A percentile compares a stretch with the other conserved stretches of the same genome.
These are phyloP conservation scores for Suillus fuscotomentosus DNA, from an alignment of 768 basidiomycete species.

Conservation along the genomic window DNA sequence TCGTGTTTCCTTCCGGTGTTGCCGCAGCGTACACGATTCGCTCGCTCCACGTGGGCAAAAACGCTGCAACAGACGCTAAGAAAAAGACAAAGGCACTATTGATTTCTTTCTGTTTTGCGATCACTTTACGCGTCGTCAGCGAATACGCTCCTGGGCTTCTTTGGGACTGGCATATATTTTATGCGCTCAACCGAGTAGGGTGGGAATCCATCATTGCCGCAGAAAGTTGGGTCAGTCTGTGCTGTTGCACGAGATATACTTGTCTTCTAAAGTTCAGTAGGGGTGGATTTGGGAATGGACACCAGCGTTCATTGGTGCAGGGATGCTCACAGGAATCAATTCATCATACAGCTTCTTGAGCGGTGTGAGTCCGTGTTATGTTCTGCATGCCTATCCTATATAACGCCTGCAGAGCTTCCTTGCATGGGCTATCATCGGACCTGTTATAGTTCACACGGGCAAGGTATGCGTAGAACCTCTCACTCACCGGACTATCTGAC, in stretches of 20 bases:
- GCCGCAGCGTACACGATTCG: conserved; percentile 67
- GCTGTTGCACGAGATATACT: neutral
- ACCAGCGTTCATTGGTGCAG: conserved; percentile 59
- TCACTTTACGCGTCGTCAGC: conserved; percentile 52
- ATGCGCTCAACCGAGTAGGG: conserved; percentile 57
- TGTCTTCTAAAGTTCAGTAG: conserved; percentile 23
- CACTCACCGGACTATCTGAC: neutral
- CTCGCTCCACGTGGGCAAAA: conserved; percentile 51
- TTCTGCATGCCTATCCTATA: conserved; percentile 1
- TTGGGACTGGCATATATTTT: conserved; percentile 66
- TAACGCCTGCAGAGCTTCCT: conserved; percentile 42
- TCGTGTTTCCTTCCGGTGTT: conserved; percentile 64
- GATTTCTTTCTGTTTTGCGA: conserved; percentile 43
- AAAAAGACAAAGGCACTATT: conserved; percentile 56
- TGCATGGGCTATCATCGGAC: conserved; percentile 63
- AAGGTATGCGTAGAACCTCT: conserved; percentile 3
- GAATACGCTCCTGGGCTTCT: conserved; percentile 60
- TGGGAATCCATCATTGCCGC: conserved; percentile 57
- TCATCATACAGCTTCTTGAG: conserved; percentile 52
- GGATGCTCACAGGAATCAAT: conserved; percentile 57
- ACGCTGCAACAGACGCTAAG: conserved; percentile 48
- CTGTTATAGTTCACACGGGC: conserved; percentile 51
- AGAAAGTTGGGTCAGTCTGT: conserved; percentile 54
- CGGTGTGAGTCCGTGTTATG: conserved; percentile 33
- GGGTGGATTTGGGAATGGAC: conserved; percentile 33